Conservation (phyloP, 1,139 yeast genomes). For the Arxiozyma telluris region DNA sequence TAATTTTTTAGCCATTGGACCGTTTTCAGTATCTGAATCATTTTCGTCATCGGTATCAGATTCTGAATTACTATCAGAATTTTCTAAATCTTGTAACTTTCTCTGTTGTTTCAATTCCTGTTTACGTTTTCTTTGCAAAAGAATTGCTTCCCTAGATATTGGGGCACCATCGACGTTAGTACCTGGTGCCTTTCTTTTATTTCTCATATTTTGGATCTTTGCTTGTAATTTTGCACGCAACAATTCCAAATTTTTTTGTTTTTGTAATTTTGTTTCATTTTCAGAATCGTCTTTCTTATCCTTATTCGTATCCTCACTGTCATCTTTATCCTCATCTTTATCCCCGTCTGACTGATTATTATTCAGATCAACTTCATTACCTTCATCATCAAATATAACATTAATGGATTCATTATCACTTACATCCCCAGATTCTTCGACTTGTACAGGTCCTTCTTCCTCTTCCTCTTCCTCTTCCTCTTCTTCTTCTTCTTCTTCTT, state of each 20-base stretch:
- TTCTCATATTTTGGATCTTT: conserved; percentile 61
- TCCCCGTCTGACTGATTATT: conserved; percentile 2
- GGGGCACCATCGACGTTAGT: conserved; percentile 73
- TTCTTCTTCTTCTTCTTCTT: conserved; percentile 8
- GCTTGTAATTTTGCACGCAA: conserved; percentile 65
- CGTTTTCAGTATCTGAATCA: conserved; percentile 35
- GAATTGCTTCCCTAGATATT: conserved; percentile 64
- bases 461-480: conserved; percentile 15
- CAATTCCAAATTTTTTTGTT: conserved; percentile 49
- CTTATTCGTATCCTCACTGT: conserved; percentile 25
- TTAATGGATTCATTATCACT: conserved; percentile 33
- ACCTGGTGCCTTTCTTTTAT: conserved; percentile 88
- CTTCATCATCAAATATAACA: conserved; percentile 68
- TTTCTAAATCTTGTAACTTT: conserved; percentile 32
- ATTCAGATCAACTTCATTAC: conserved; percentile 39
- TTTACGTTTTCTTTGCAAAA: conserved; percentile 47
- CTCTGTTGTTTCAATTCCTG: conserved; percentile 30
- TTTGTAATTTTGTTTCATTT: conserved; percentile 40
- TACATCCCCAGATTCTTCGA: conserved; percentile 20
- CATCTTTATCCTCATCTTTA: conserved; percentile 6
- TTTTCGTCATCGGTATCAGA: conserved; percentile 34
- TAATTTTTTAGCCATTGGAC: background rate
- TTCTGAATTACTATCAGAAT: conserved; percentile 32
- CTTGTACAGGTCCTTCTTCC: background rate
- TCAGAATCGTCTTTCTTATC: conserved; percentile 32